A percentile compares a stretch with the other conserved stretches of the same genome.
Evolutionary conservation across 257 asterid genomes (phyloP).

Genomic region (Ehretia macrophylla): DNA sequence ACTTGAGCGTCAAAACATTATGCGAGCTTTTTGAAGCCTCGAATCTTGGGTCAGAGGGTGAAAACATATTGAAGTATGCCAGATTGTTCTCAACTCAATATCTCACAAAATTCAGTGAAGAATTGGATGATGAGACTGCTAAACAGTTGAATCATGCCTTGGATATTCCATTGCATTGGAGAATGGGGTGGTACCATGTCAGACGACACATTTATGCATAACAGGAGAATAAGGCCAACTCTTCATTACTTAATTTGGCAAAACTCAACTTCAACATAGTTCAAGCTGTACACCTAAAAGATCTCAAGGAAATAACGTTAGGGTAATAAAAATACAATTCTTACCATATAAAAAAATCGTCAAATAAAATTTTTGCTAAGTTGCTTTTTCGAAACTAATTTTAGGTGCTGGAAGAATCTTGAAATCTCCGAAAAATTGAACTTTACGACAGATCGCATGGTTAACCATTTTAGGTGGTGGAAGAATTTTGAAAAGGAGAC

Average conservation of each 20-base stretch:
- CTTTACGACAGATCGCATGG: constrained; percentile 25
- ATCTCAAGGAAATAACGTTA: constrained; percentile 44
- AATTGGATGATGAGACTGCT: no score
- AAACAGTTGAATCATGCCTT: no score
- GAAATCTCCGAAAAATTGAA: constrained; percentile 25
- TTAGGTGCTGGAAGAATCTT: constrained; percentile 57
- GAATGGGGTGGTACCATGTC: no score
- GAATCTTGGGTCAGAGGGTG: no score
- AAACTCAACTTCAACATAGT: constrained; percentile 50
- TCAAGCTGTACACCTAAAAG: constrained; percentile 52
- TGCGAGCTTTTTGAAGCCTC: no score
- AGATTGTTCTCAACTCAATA: no score
- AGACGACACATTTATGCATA: no score
- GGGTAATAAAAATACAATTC: constrained; percentile 20
- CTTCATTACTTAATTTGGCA: constrained; percentile 34
- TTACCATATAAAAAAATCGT: neutral
- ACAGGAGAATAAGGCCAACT: neutral
- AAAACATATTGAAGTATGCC: no score
- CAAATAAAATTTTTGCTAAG: no score
- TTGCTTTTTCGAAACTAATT: constrained; percentile 8
- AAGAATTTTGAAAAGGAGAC: constrained; percentile 24
- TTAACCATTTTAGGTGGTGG: constrained; percentile 55
- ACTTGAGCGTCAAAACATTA: no score
- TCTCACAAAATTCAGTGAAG: no score
- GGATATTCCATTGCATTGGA: no score